phyloP scores from a whole-genome alignment of 257 asterid species.

The Capsicum baccatum region DNA sequence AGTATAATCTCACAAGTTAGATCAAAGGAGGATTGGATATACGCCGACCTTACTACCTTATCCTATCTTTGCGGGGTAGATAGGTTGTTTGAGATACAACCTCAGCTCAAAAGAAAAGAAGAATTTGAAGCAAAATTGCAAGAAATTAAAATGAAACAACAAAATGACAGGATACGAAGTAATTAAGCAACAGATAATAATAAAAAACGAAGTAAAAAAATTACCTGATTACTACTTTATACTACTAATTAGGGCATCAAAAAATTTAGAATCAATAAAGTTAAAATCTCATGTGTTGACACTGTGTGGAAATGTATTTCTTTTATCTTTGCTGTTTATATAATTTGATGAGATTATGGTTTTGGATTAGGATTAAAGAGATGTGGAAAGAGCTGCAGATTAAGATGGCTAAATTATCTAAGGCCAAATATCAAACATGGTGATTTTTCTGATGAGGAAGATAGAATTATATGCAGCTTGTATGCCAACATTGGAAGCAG shows the following conservation, averaged over 20 bases:
- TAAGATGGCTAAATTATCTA: constrained; percentile 43
- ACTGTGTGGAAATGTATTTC: neutral
- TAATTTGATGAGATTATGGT: constrained; percentile 8
- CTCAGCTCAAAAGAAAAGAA: neutral
- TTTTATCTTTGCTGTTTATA: neutral
- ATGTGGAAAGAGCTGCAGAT: constrained; percentile 44
- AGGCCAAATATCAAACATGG: constrained; percentile 39
- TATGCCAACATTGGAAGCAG: constrained; percentile 44
- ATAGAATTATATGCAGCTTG: constrained; percentile 36
- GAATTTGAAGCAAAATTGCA: neutral
- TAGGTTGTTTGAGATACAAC: neutral
- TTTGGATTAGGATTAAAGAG: constrained; percentile 35
- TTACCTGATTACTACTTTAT: neutral
- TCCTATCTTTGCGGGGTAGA: neutral
- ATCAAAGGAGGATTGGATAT: neutral
- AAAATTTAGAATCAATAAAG: neutral
- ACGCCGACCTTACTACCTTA: neutral
- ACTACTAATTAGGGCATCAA: neutral
- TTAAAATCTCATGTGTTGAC: neutral
- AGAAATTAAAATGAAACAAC: neutral
- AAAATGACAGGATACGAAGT: neutral
- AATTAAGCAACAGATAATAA: neutral
- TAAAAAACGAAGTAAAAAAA: neutral
- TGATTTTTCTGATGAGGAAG: constrained; percentile 40
- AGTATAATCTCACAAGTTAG: neutral